Evolutionary conservation across 176 grass and related monocot genomes (phyloP).

Genomic region (Carex pumila): DNA sequence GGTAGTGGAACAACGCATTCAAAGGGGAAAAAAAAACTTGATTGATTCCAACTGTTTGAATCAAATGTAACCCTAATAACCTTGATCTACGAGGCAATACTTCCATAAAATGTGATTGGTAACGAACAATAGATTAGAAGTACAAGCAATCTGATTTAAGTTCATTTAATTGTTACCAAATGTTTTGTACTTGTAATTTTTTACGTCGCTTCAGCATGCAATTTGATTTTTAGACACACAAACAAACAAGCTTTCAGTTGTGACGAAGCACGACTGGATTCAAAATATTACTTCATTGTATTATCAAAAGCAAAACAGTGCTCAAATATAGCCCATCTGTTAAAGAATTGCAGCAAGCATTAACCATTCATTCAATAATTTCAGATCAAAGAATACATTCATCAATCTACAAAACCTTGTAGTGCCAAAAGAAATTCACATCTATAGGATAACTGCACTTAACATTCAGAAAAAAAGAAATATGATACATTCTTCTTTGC

Average conservation of each 20-base stretch:
- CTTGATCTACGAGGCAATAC: neutral
- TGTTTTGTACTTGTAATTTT: neutral
- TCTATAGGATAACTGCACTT: neutral
- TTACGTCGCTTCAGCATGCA: no score
- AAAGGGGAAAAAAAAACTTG: neutral
- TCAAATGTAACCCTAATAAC: neutral
- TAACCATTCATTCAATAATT: neutral
- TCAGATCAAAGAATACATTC: neutral
- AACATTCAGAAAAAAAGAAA: neutral
- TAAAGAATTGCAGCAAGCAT: neutral
- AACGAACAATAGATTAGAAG: neutral
- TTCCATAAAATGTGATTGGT: neutral
- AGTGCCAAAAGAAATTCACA: neutral
- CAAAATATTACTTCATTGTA: neutral
- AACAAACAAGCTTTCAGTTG: neutral
- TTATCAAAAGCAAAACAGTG: neutral
- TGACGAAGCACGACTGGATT: neutral
- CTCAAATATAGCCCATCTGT: neutral
- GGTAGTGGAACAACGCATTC: neutral
- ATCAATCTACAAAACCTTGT: neutral
- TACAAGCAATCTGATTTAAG: neutral
- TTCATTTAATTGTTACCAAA: neutral
- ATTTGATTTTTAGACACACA: neutral
- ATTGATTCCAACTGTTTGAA: neutral
- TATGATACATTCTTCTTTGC: neutral